These are phyloP conservation scores for Arabidopsis thaliana DNA, from an alignment of 345 rosid genomes.

Conservation along the genomic window DNA sequence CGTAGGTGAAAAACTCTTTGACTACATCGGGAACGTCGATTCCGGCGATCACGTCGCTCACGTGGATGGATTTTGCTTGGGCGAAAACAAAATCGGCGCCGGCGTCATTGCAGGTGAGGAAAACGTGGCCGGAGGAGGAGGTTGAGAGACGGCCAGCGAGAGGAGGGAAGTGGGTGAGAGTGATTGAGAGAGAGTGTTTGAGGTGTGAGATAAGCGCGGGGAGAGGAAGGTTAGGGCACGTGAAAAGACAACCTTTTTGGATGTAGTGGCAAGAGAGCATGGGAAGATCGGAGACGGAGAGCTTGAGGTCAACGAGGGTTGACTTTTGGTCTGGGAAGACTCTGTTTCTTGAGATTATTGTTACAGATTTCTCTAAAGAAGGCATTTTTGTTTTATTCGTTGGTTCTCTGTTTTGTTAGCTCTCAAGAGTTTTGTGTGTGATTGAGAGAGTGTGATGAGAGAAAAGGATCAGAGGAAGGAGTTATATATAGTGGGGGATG, in stretches of 20 bases:
- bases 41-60: conserved; percentile 58
- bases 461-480: neutral
- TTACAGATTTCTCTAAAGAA: conserved; percentile 43
- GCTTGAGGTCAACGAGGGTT: conserved; percentile 65
- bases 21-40: conserved; percentile 62
- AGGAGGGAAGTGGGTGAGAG: conserved; percentile 79
- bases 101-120: conserved; percentile 70
- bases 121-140: conserved; percentile 54
- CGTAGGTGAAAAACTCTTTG: conserved; percentile 63
- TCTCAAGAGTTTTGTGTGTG: conserved; percentile 7
- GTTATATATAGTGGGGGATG: conserved; percentile 53
- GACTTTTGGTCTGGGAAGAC: conserved; percentile 66
- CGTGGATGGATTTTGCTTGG: conserved; percentile 41
- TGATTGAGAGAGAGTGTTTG: conserved; percentile 54
- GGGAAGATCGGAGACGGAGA: conserved; percentile 94
- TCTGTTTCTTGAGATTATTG: conserved; percentile 56
- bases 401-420: neutral
- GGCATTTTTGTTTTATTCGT: conserved; percentile 48
- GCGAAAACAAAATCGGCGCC: conserved; percentile 76
- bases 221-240: conserved; percentile 48
- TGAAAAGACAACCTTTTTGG: conserved; percentile 84
- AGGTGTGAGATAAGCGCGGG: conserved; percentile 51
- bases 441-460: conserved; percentile 34
- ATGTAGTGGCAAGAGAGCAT: conserved; percentile 97
- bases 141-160: conserved; percentile 87